Base-by-base conservation (phyloP, 805 yeast species). In the Candida railenensis region DNA sequence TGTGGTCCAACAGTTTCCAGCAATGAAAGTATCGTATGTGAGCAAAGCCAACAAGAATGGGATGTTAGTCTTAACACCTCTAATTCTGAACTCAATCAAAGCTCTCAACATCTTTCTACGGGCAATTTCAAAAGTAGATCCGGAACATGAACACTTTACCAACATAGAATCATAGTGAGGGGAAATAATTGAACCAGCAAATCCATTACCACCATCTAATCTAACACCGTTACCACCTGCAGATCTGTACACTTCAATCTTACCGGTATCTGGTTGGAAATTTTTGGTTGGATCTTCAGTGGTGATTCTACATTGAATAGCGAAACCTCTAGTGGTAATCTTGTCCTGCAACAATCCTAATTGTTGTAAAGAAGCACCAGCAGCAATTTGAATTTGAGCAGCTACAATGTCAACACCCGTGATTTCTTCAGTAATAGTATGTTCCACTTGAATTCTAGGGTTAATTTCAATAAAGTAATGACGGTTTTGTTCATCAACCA, bases 141-240 rank as follows among this genome's bases (percentile, higher is more conserved):
- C 99, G n/a, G 96, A 83, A 63, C 97, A 89, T 32, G 96, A 82
- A 69, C 99, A 92, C 72, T 92, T 92, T 54, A 92, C 99, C 79
- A 92, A 81, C 97, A 92, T 87, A 33, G 97, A 91, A 72, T 92
- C 99, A 73, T 92, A 92, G 71, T 89, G 96, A 37, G 99, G 99
- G 30, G 96, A 85, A 56, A 92, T 94, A 55, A 94, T 83, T 19
- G 97, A 87, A 53, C 99, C 99, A 11, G 96, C 96, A 67, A 89
- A 92, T 3, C 97, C 97, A 66, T 92, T 92, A 73, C 98, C 98
- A 74, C 99, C 99, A 62, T 92, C 99, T 57, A 94, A 79, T 75
- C 99, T 85, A 41, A 94, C 97, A 69, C 99, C 99, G 64, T 94
- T 94, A 77, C 99, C 99, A 72, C 99, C 99, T 19, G 98, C 89